Evolutionary conservation across 2,329 filamentous ascomycete genomes (phyloP).

Genomic region (Stagonosporopsis tanaceti): DNA sequence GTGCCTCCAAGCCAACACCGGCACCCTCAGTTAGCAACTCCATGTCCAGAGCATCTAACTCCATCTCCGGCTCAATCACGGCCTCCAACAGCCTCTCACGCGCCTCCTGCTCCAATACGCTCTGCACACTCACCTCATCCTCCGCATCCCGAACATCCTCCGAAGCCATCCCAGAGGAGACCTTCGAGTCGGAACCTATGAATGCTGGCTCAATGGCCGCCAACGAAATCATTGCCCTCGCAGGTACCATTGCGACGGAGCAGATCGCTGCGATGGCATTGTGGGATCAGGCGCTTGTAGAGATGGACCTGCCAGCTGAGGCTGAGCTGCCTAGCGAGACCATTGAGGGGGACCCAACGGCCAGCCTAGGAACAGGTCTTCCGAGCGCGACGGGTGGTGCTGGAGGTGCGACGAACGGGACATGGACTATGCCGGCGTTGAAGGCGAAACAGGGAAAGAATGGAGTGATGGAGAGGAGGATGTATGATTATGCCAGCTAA

Average conservation of each 20-base stretch:
- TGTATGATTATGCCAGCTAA: constrained; percentile 17
- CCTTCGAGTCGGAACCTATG: constrained; percentile 20
- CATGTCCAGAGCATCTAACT: not conserved
- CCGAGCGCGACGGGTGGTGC: constrained; percentile 14
- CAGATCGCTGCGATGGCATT: constrained; percentile 6
- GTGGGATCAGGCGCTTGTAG: constrained; percentile 13
- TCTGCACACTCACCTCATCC: constrained; percentile 13
- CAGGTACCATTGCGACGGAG: constrained; percentile 4
- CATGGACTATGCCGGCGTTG: constrained; percentile 12
- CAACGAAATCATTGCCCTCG: constrained; percentile 11
- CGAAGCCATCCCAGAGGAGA: constrained; percentile 6
- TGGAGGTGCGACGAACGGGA: constrained; percentile 10
- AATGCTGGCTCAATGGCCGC: constrained; percentile 15
- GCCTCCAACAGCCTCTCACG: constrained; percentile 1
- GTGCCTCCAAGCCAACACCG: not conserved
- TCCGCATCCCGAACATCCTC: constrained; percentile 7
- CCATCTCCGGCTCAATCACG: not conserved
- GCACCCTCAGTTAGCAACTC: not conserved
- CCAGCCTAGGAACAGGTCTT: constrained; percentile 13
- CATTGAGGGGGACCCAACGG: constrained; percentile 11
- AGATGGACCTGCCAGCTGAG: constrained; percentile 12
- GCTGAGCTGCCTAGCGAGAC: constrained; percentile 2
- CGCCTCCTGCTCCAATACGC: constrained; percentile 19
- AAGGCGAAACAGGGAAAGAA: not conserved
- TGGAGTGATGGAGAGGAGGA: constrained; percentile 12